Percentiles rank a stretch among this genome's conserved stretches.
phyloP scores from a whole-genome alignment of 148 eudicot species.

The Persicaria maculosa region DNA sequence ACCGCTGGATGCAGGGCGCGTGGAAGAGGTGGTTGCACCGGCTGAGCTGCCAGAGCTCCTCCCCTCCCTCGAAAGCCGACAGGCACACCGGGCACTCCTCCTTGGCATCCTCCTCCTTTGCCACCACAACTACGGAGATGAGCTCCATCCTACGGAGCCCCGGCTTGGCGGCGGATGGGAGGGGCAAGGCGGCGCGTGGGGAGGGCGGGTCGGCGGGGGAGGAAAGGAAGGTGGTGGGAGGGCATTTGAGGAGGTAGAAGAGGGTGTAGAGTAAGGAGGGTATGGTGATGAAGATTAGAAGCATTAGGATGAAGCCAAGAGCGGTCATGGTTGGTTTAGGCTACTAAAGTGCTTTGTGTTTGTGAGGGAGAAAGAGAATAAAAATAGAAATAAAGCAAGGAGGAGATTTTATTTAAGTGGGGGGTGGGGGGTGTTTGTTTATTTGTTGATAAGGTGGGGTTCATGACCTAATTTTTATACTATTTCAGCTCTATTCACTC shows the following conservation, averaged over 20 bases:
- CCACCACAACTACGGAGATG: neutral
- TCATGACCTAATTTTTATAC: neutral
- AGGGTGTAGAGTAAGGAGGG: slow-evolving; percentile 22
- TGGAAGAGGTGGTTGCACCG: slow-evolving; percentile 33
- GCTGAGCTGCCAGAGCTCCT: slow-evolving; percentile 20
- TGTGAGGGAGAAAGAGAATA: neutral
- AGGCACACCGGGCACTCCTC: slow-evolving; percentile 39
- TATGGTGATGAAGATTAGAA: slow-evolving; percentile 16
- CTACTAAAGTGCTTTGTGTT: neutral
- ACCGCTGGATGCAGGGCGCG: slow-evolving; percentile 24
- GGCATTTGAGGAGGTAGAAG: slow-evolving; percentile 23
- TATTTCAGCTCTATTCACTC: too few relatives aligned
- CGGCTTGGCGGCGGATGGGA: neutral
- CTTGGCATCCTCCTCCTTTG: neutral
- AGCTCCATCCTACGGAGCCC: neutral
- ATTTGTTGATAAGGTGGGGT: neutral
- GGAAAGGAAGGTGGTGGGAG: slow-evolving; percentile 11
- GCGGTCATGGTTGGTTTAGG: slow-evolving; percentile 10
- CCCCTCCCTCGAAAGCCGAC: slow-evolving; percentile 23
- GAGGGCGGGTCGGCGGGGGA: slow-evolving; percentile 14
- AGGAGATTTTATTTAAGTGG: neutral
- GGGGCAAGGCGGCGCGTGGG: neutral
- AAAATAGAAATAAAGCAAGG: neutral
- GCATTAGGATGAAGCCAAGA: slow-evolving; percentile 12
- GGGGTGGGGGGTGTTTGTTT: neutral